Conservation (phyloP, 257 asterid species). For the Plantago elongata region DNA sequence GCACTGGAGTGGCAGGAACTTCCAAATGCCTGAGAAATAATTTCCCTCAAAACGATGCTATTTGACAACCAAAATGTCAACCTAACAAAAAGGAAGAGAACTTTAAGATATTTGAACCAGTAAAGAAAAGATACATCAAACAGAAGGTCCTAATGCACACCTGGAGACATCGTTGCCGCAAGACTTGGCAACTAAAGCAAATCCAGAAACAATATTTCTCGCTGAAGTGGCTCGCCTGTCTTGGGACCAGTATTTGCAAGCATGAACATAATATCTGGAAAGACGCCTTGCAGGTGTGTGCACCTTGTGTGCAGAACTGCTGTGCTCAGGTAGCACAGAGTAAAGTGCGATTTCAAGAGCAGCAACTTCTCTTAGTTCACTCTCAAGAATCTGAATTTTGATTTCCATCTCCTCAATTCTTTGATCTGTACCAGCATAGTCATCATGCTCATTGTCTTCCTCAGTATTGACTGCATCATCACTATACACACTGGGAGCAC, state of each 20-base stretch:
- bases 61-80: constrained; percentile 93
- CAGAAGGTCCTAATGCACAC: constrained; percentile 31
- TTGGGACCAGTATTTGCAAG: constrained; percentile 80
- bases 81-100: constrained; percentile 37
- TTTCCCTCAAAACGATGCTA: constrained; percentile 76
- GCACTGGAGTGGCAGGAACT: constrained; percentile 61
- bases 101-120: constrained; percentile 7
- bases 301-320: constrained; percentile 88
- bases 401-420: constrained; percentile 81
- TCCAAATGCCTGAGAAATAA: constrained; percentile 74
- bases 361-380: constrained; percentile 92
- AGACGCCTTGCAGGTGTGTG: constrained; percentile 96
- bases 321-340: constrained; percentile 93
- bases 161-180: constrained; percentile 92
- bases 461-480: constrained; percentile 39
- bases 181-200: constrained; percentile 78
- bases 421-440: constrained; percentile 34
- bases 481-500: constrained; percentile 38
- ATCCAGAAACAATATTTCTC: constrained; percentile 77
- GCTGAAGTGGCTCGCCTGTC: constrained; percentile 80
- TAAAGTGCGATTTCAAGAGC: constrained; percentile 88
- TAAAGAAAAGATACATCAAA: constrained; percentile 6
- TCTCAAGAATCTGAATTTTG: constrained; percentile 67
- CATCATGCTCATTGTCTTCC: constrained; percentile 37
- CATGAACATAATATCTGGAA: constrained; percentile 72